Percentiles rank a stretch among this genome's conserved stretches.
Evolutionary conservation across 2,329 filamentous ascomycete genomes (phyloP).

Genomic region (Aaosphaeria pasadenensis): DNA sequence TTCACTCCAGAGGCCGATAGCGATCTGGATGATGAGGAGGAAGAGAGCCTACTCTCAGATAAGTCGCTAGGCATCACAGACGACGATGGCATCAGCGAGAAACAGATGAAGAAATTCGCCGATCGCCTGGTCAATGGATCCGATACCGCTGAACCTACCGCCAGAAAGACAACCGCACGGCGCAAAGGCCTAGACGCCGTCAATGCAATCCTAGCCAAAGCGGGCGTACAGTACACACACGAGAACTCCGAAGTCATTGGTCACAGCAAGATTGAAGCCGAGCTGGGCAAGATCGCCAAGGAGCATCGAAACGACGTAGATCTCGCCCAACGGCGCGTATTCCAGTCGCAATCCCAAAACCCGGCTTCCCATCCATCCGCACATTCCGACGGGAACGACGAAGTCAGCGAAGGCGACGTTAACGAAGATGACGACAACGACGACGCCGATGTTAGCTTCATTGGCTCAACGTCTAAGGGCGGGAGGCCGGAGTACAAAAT

Average conservation of each 20-base stretch:
- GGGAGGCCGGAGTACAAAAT: slow-evolving; percentile 42
- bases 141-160: slow-evolving; percentile 5
- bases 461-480: slow-evolving; percentile 4
- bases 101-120: slow-evolving; percentile 59
- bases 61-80: slow-evolving; percentile 23
- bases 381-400: background rate
- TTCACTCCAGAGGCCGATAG: slow-evolving; percentile 63
- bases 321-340: slow-evolving; percentile 55
- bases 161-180: slow-evolving; percentile 25
- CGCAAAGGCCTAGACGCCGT: slow-evolving; percentile 66
- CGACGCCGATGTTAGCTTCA: slow-evolving; percentile 4
- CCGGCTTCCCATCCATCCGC: background rate
- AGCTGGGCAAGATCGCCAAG: slow-evolving; percentile 74
- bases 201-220: slow-evolving; percentile 81
- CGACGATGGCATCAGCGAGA: slow-evolving; percentile 33
- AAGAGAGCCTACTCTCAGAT: slow-evolving; percentile 25
- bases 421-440: slow-evolving; percentile 5
- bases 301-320: slow-evolving; percentile 54
- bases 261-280: slow-evolving; percentile 84
- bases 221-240: slow-evolving; percentile 92
- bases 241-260: slow-evolving; percentile 95
- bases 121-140: slow-evolving; percentile 30
- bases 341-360: slow-evolving; percentile 34
- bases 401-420: slow-evolving; percentile 14
- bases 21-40: slow-evolving; percentile 12